Base-by-base conservation (phyloP, 306 rosid genomes). In the Acacia acuminata region DNA sequence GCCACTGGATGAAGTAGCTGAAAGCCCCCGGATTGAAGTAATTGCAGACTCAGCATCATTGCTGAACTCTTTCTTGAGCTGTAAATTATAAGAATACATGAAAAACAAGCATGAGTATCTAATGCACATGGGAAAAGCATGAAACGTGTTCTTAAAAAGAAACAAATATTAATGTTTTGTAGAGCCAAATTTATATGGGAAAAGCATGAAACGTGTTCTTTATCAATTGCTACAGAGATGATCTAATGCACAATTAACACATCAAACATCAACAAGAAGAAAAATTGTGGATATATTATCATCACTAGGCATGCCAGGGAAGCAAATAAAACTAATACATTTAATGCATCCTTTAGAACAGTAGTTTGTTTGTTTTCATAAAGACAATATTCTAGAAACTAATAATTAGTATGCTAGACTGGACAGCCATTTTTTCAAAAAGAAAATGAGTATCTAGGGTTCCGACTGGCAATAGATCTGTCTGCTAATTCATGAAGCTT, bases 31-130 rank as follows among this genome's bases (percentile, higher is more conserved):
- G 42, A 91, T 51, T 16, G 94, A 97, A 47, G 95, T 88, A 50
- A 82, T 78, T 34, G 94, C 86, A 38, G 96, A 83, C 61, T 90
- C 96, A 19, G 90, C 86, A 8, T 93, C 99, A 82, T 87, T 88
- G 88, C 90, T 93, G 44, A 93, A 96, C 78, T 96, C 98, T 87
- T 87, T 96, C 79, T 87, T 87, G 56, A 96, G 89, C 97, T 96
- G 81, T 34, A 74, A 43, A 77, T 60, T 4, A 66, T 71, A n/a
- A 36, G 75, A 70, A 84, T 42, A 10, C 17, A 66, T 11, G 12
- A 17, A 60, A 51, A 51, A 10, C 9, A 71, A 3, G 19, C 17
- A 63, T 27, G 5, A 3, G 40, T 10, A 30, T 30, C 32, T 30
- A 30, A 30, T 30, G 32, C 32, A 30, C 32, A 30, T 30, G 32